These are phyloP conservation scores for Boletus reticulatus DNA, from an alignment of 768 basidiomycete species.

Conservation along the genomic window DNA sequence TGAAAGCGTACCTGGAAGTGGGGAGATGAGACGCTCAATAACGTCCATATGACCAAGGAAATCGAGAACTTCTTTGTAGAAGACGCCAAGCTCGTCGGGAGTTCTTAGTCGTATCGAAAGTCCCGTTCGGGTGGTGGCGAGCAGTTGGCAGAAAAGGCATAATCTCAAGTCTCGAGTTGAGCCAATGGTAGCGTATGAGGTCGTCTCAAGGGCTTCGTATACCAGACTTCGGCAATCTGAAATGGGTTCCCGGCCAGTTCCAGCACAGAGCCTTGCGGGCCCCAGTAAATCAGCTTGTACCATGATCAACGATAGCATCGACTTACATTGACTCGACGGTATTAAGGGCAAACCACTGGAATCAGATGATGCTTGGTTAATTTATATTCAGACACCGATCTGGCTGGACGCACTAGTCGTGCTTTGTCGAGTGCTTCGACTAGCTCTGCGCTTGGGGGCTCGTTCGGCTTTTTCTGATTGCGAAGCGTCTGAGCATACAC, in stretches of 20 bases:
- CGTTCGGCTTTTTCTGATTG: conserved; percentile 25
- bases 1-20: conserved; percentile 34
- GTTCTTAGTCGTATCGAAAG: conserved; percentile 30
- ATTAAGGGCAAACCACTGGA: conserved; percentile 41
- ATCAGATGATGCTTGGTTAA: conserved; percentile 14
- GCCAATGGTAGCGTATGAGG: conserved; percentile 19
- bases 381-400: conserved; percentile 5
- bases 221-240: conserved; percentile 33
- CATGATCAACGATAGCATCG: neutral
- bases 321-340: conserved; percentile 39
- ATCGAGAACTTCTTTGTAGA: conserved; percentile 34
- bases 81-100: conserved; percentile 27
- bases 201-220: conserved; percentile 30
- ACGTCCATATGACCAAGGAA: conserved; percentile 35
- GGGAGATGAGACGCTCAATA: conserved; percentile 36
- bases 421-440: conserved; percentile 35
- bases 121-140: conserved; percentile 32
- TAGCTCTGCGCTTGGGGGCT: conserved; percentile 29
- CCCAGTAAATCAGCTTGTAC: neutral
- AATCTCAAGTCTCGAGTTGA: conserved; percentile 37
- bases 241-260: conserved; percentile 41
- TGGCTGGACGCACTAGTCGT: conserved; percentile 33
- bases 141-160: conserved; percentile 36
- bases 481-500: conserved; percentile 31
- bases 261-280: conserved; percentile 37